Base-by-base conservation (phyloP, 2,329 filamentous ascomycete species). In the Trichoderma sp. region DNA sequence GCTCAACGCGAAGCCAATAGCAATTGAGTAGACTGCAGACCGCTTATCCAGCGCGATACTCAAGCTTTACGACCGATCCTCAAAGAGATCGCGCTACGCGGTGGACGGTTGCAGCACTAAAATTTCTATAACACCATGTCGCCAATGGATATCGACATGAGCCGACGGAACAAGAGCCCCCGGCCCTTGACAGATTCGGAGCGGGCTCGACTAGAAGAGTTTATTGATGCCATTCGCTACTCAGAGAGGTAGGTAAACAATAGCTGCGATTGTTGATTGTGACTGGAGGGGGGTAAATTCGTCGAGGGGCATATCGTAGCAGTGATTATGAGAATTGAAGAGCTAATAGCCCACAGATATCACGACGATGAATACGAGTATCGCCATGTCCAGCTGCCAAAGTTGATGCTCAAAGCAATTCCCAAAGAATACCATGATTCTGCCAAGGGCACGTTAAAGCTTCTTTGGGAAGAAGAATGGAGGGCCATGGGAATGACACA, bases 391-490 rank as follows among this genome's bases (percentile, higher is more conserved):
- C 94, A 97, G 81, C 89, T 99, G 34, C 96, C 96, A 54, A 99
- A 99, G 83, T 90, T 93, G 74, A 99, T 99, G 96, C 89, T 99
- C 72, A 98, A 98, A 82, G 91, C 89, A 51, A 98, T 99, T 74
- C 96, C 96, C 24, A 91, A 94, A 79, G 95, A 97, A 72, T 97
- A 97, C 81, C 95, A 97, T 77, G 94, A 97, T 80, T 86, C 89
- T 61, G 84, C 89, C 64, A 93, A 97, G 81, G 96, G 96, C 71
- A 98, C 95, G 6, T 83, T 99, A 80, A 99, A 98, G 84, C 84
- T 99, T 74, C 83, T 99, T 71, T 97, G 95, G 94, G 96, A 99
- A 81, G 95, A 98, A 73, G 96, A 99, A 83, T 99, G 96, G 96
- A 90, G 96, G 81, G 94, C 91, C 43, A 86, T 99, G 77, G 96